These are phyloP conservation scores for Cryptosporidium felis DNA, from an alignment of 169 alveolate genomes.

Conservation along the genomic window DNA sequence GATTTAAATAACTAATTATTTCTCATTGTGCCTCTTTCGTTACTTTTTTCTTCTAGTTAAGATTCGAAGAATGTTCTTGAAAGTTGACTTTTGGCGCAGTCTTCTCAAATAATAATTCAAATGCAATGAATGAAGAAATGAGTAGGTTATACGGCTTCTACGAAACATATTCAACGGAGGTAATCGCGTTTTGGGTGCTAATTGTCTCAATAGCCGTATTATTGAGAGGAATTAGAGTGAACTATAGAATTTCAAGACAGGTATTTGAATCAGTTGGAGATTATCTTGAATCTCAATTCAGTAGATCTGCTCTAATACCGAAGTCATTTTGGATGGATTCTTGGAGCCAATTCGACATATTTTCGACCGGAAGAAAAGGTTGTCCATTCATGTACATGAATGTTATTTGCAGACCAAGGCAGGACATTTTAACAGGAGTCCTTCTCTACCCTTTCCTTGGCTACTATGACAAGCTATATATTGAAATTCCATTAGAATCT, in stretches of 20 bases:
- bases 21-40: background rate
- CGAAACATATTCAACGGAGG: constrained; percentile 11
- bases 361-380: constrained; percentile 51
- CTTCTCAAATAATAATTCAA: background rate
- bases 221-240: constrained; percentile 34
- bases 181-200: constrained; percentile 26
- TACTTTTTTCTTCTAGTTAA: background rate
- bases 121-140: background rate
- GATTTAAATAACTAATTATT: background rate
- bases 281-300: constrained; percentile 36
- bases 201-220: background rate
- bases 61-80: no score
- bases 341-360: constrained; percentile 60
- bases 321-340: constrained; percentile 68
- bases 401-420: constrained; percentile 57
- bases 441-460: constrained; percentile 21
- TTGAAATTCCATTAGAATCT: constrained; percentile 52
- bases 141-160: constrained; percentile 1
- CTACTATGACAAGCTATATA: constrained; percentile 21
- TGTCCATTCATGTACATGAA: constrained; percentile 55
- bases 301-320: constrained; percentile 30
- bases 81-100: no score
- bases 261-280: background rate
- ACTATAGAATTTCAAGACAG: constrained; percentile 1
- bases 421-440: constrained; percentile 54